Evolutionary conservation across 106 monocot species (phyloP).

Genomic region (Dendrobium nobile): DNA sequence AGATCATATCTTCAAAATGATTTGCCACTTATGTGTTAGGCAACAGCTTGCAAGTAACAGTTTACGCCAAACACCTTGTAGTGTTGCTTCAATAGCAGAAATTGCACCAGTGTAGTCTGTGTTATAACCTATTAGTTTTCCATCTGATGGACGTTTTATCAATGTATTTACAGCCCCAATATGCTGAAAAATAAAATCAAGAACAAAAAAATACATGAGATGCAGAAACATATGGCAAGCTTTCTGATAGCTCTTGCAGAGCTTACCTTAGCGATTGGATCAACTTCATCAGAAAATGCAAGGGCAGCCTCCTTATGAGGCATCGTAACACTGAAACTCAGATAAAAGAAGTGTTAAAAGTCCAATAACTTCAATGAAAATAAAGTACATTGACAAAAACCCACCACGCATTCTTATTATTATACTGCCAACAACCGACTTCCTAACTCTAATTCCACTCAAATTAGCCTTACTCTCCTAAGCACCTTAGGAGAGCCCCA

Average conservation of each 20-base stretch:
- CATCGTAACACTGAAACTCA: slow-evolving; percentile 53
- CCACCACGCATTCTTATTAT: too few species aligned
- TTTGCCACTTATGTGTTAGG: neutral
- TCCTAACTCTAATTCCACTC: too few species aligned
- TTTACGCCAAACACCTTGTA: slow-evolving; percentile 42
- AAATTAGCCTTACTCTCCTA: too few species aligned
- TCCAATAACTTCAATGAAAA: neutral
- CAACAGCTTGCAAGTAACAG: neutral
- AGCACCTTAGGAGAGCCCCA: too few species aligned
- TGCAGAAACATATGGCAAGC: neutral
- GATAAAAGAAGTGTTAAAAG: slow-evolving; percentile 1
- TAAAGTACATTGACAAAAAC: too few species aligned
- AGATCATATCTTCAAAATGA: slow-evolving; percentile 1
- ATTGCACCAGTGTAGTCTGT: slow-evolving; percentile 94
- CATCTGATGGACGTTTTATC: slow-evolving; percentile 62
- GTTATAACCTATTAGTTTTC: slow-evolving; percentile 86
- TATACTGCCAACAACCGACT: too few species aligned
- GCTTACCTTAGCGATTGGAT: slow-evolving; percentile 83
- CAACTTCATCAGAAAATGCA: slow-evolving; percentile 69
- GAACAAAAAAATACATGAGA: neutral
- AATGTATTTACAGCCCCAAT: slow-evolving; percentile 97
- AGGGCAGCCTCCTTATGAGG: slow-evolving; percentile 86
- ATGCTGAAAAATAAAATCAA: slow-evolving; percentile 36
- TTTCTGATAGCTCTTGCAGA: neutral
- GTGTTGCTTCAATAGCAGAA: slow-evolving; percentile 96